These are phyloP conservation scores for Yarrowia sp. DNA, from an alignment of 805 yeast species.

Conservation along the genomic window DNA sequence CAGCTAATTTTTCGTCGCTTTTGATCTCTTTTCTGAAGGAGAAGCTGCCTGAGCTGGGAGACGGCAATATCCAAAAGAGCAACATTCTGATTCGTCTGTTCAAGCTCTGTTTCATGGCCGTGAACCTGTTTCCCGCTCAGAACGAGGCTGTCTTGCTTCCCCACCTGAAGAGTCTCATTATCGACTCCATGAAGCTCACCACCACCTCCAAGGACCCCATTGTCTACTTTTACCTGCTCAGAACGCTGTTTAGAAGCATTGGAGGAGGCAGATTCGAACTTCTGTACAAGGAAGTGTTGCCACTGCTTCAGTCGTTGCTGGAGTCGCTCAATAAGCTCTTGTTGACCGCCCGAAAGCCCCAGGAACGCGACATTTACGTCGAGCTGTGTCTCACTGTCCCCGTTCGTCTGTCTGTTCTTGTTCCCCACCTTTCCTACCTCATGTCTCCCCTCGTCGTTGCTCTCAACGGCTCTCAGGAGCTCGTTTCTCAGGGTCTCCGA, in stretches of 20 bases:
- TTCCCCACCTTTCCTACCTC: conserved; percentile 86
- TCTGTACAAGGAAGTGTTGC: conserved; percentile 90
- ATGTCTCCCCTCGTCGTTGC: conserved; percentile 94
- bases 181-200: conserved; percentile 78
- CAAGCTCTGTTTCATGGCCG: conserved; percentile 95
- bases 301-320: conserved; percentile 82
- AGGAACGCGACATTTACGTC: conserved; percentile 92
- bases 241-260: conserved; percentile 90
- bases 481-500: conserved; percentile 91
- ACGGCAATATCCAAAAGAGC: conserved; percentile 75
- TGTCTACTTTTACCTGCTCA: conserved; percentile 83
- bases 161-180: conserved; percentile 80
- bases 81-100: conserved; percentile 84
- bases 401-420: conserved; percentile 88
- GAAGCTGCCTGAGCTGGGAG: conserved; percentile 79
- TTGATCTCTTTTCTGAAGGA: conserved; percentile 76
- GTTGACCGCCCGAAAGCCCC: conserved; percentile 81
- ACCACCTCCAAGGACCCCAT: conserved; percentile 90
- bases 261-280: conserved; percentile 97
- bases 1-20: conserved; percentile 88
- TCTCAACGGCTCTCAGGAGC: conserved; percentile 84
- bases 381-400: conserved; percentile 96
- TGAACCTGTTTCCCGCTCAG: conserved; percentile 80
- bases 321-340: conserved; percentile 86
- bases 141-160: conserved; percentile 90